Evolutionary conservation across 768 basidiomycete genomes (phyloP).

Genomic region (Serendipita indica): DNA sequence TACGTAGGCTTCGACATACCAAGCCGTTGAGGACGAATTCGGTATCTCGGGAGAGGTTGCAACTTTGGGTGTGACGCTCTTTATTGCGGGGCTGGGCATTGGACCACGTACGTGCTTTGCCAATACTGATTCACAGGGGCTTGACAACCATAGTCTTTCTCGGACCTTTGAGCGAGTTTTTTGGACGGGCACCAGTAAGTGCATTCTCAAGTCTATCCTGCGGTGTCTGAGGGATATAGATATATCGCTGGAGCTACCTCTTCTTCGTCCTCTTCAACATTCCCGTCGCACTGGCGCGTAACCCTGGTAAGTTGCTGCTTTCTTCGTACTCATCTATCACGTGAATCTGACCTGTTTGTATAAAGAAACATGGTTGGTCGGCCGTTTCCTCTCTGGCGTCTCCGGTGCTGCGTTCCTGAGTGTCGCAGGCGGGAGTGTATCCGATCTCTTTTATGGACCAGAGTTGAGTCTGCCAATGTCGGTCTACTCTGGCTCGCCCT

Average conservation of each 20-base stretch:
- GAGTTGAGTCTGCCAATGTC: conserved; percentile 36
- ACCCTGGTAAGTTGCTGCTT: conserved; percentile 33
- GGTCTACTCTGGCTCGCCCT: conserved; percentile 38
- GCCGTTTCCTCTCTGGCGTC: conserved; percentile 42
- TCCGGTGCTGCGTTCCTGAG: conserved; percentile 43
- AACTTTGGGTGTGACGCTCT: conserved; percentile 34
- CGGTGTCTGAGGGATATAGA: not conserved
- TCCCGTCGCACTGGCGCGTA: conserved; percentile 58
- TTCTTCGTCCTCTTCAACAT: conserved; percentile 50
- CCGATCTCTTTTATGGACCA: conserved; percentile 35
- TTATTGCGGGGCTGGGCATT: conserved; percentile 26
- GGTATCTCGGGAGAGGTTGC: conserved; percentile 39
- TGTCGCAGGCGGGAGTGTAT: conserved; percentile 46
- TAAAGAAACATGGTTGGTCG: conserved; percentile 44
- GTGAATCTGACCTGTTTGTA: conserved; percentile 1
- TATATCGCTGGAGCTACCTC: conserved; percentile 43
- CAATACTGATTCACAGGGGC: conserved; percentile 20
- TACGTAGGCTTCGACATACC: conserved; percentile 50
- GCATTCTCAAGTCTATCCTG: not conserved
- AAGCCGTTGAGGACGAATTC: conserved; percentile 36
- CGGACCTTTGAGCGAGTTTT: conserved; percentile 33
- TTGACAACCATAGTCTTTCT: conserved; percentile 10
- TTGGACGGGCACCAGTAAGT: conserved; percentile 43
- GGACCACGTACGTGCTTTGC: conserved; percentile 27
- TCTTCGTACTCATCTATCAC: not conserved